Base-by-base conservation (phyloP, 257 asterid genomes). In the Ligustrum vulgare region DNA sequence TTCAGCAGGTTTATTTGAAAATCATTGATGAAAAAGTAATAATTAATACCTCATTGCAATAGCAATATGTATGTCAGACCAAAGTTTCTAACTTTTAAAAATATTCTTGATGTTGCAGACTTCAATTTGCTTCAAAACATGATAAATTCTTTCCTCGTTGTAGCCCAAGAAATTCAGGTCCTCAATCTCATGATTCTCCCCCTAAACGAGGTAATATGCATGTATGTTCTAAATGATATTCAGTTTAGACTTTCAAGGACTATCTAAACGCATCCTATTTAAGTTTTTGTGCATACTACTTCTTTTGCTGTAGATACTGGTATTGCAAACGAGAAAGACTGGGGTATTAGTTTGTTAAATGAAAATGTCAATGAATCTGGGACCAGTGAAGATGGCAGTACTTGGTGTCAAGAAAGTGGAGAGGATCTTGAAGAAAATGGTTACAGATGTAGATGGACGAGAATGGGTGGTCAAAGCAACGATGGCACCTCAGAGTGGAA, bases 351-450 rank as follows among this genome's bases (percentile, higher is more conserved):
- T 84, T 72, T 95, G 80, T 63, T 91, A 79, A 84, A 82, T 81
- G 99, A 91, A 63, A 80, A 69, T 82, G 89, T 75, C 63, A 91
- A 83, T 72, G 99, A 95, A 86, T 66, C 93, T 31, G 99, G 97
- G 67, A 87, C 76, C 25, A 91, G 90, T 78, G 98, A 95, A 76
- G 99, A 95, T 83, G 97, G 92, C 0, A 93, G 97, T 75, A 89
- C 92, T 9, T 95, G 99, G 98, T 89, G 79, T 63, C 89, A 91
- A 54, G 98, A 95, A 82, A 90, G 94, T 86, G 91, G 94, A 22
- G 97, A 93, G 82, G 99, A 95, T 80, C 86, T 91, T 71, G 98
- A 96, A 73, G 98, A 90, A 51, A 95, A 95, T 74, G 99, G 99
- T 23, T 91, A 83, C 80, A 82, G 97, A 81, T 91, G 98, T 86